Evolutionary conservation across 352 stramenopile species (phyloP), one percentile per base, ranked within the genome.

Genomic region (Poterioochromonas sp.): DNA sequence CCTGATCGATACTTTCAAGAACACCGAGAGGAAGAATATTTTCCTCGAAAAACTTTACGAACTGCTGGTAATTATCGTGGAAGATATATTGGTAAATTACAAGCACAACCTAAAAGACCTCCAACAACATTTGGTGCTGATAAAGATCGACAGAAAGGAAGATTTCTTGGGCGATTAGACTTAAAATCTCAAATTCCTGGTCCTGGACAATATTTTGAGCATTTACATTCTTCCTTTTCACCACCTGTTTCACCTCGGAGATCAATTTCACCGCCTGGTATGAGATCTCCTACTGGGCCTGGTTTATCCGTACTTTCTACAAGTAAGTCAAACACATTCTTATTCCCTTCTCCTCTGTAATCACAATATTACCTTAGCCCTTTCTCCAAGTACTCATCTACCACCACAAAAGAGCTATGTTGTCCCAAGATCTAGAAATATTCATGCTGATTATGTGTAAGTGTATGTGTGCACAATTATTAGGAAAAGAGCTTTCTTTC

Each of bases 51-150:
- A 22, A 32, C 51, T 32, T 29, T 62, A 8, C 51, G 51, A 34
- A 34, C 51, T 32, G 12, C 26, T 62, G 51, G 51, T 62, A 32
- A 15, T 5, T 43, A 69, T 69, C 1, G 32, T 29, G 32, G 35
- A 8, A 69, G 22, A 69, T 69, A 29, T 18, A 32, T 69, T 43
- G 29, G 60, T 11, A 44, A 69, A 43, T 69, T 69, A 64, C 29
- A 69, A 40, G 1, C n/a, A 11, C 39, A 69, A 3, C 20, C 20
- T 41, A 20, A 39, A 20, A 1, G 2, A n/a, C 60, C 22, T 5
- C 41, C 35, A 69, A n/a, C n/a, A n/a, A 69, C 60, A 26, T 69
- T 69, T 69, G 60, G 60, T 26, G 60, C 34, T 8, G 29, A 69
- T 44, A n/a, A 29, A 15, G 35, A 69, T 43, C 29, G 60, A 26